These are phyloP conservation scores for Drechslerella dactyloides DNA, from an alignment of 2,329 filamentous ascomycete species.

Conservation along the genomic window DNA sequence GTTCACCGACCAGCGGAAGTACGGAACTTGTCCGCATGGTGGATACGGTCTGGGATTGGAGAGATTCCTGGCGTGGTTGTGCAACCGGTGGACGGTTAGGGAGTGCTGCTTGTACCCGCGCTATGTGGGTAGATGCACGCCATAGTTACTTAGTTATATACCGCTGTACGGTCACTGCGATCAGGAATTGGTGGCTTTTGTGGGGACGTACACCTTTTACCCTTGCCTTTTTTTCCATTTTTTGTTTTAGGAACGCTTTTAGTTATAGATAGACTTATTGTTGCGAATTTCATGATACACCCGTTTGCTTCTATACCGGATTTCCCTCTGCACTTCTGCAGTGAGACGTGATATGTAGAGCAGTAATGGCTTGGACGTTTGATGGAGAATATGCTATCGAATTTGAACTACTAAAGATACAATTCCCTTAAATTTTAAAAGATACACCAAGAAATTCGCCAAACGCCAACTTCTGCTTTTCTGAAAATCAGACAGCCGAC, in stretches of 20 bases:
- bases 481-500: not conserved
- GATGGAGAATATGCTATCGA: no score
- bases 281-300: not conserved
- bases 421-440: not conserved
- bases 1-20: slow-evolving; percentile 98
- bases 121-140: slow-evolving; percentile 81
- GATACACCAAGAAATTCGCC: slow-evolving; percentile 5
- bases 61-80: slow-evolving; percentile 71
- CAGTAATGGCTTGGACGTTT: not conserved
- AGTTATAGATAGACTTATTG: slow-evolving; percentile 26
- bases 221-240: not conserved
- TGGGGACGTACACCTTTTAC: not conserved
- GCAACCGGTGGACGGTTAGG: slow-evolving; percentile 68
- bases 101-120: slow-evolving; percentile 77
- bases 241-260: slow-evolving; percentile 24
- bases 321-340: no score
- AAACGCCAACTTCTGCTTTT: slow-evolving; percentile 8
- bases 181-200: not conserved
- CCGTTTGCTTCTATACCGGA: not conserved
- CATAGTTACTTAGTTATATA: slow-evolving; percentile 60
- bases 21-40: slow-evolving; percentile 88
- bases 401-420: slow-evolving; percentile 9
- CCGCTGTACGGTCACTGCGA: not conserved
- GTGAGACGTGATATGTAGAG: no score
- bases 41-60: slow-evolving; percentile 93